Percentiles rank a stretch among this genome's conserved stretches.
Conservation (phyloP, 2,329 filamentous ascomycete species). For the Rhynchosporium secalis region DNA sequence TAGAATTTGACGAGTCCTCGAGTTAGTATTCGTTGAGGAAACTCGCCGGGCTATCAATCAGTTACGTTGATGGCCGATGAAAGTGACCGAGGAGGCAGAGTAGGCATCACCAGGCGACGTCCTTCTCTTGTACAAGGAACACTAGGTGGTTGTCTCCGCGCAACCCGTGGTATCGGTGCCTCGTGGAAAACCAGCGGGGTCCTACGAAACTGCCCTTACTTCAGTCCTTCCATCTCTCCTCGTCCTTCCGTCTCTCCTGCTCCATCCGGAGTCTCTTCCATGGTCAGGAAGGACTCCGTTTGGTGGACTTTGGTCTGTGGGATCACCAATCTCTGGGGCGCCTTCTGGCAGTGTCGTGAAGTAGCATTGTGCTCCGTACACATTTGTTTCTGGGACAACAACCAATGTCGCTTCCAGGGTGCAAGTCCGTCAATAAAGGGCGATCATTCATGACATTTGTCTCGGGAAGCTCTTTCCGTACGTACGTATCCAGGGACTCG, state of each 20-base stretch:
- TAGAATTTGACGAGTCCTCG: neutral
- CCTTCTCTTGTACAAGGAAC: neutral
- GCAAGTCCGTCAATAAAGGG: neutral
- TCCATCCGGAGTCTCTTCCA: neutral
- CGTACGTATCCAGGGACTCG: neutral
- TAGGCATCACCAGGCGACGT: slow-evolving; percentile 6
- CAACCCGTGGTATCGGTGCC: neutral
- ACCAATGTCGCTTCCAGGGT: slow-evolving; percentile 5
- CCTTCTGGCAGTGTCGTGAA: neutral
- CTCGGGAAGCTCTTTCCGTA: neutral
- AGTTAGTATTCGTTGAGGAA: neutral
- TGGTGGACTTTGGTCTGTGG: neutral
- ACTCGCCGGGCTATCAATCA: neutral
- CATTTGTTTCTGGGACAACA: slow-evolving; percentile 3
- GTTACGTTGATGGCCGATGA: slow-evolving; percentile 6
- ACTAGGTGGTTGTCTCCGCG: neutral
- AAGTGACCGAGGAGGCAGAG: neutral
- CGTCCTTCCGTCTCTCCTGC: neutral
- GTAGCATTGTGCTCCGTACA: neutral
- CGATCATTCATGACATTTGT: neutral
- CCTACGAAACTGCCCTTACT: neutral
- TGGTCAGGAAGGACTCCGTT: slow-evolving; percentile 8
- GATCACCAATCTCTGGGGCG: neutral
- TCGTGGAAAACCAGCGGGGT: neutral
- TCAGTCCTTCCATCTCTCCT: neutral